Evolutionary conservation across 2,329 filamentous ascomycete genomes (phyloP), one percentile per base, ranked within the genome.

Genomic region (Domatiomyces catenatus): DNA sequence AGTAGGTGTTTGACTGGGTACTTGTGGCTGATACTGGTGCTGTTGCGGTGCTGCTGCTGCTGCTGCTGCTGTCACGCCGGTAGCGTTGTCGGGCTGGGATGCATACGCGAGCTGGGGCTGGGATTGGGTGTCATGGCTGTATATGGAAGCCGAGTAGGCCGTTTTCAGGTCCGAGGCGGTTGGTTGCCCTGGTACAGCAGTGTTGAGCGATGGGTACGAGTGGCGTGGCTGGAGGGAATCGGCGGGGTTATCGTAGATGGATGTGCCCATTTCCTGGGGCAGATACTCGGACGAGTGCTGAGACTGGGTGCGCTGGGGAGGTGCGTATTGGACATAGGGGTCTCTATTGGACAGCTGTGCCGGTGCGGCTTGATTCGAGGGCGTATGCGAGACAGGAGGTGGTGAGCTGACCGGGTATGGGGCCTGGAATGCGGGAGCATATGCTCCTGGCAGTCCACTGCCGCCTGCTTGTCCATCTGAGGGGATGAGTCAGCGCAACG

Each of bases 231-330:
- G 47, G 46, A 61, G 62, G 6, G 19, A 18, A 18, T 69, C 77
- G 42, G 84, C 74, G 43, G 84, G 84, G 2, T 83, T 84, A 64
- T 88, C 83, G 61, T 88, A 89, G 8, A 78, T 79, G 1, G 83
- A 84, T 0, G 84, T 87, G 22, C 84, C 82, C 46, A 90, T 71
- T 67, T 90, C 85, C 66, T 89, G 85, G 0, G 84, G 80, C 8
- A 19, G n/a, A 17, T 50, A 46, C 26, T 42, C 19, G 20, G 18
- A 8, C 19, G 52, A 54, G 56, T 79, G 49, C 24, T 55, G 51
- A 22, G 53, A 53, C 24, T 42, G 48, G 10, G 39, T 28, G 8
- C 51, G 45, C 17, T 45, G 48, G n/a, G 52, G 52, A 17, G 52
- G 49, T 42, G 53, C 48, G 26, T 55, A 54, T 42, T 47, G 77